These are phyloP conservation scores for Eimeria necatrix DNA, from an alignment of 169 alveolate genomes.

Conservation along the genomic window DNA sequence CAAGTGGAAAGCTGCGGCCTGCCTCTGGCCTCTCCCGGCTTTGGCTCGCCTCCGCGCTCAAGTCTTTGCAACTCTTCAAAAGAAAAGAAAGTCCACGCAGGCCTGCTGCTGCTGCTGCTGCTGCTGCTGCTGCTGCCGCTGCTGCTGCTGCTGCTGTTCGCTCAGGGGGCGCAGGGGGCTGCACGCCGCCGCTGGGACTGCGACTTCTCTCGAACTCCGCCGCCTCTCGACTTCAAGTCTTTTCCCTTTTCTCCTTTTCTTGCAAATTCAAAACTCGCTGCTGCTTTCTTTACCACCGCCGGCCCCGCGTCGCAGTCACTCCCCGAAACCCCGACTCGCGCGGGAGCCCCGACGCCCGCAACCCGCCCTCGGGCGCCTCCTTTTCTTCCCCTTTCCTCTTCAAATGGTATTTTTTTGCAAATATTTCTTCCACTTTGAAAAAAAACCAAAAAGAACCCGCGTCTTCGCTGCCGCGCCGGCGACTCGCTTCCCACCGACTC, in stretches of 20 bases:
- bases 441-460: conserved; percentile 86
- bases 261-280: too few species aligned
- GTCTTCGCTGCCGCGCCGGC: neutral
- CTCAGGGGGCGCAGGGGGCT: neutral
- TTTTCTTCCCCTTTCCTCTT: neutral
- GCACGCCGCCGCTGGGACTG: conserved; percentile 9
- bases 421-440: conserved; percentile 94
- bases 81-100: too few species aligned
- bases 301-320: neutral
- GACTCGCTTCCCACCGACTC: neutral
- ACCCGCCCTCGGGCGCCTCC: too few species aligned
- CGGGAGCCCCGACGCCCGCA: too few species aligned
- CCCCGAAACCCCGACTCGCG: neutral
- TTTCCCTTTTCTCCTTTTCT: too few species aligned
- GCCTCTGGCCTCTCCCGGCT: too few species aligned
- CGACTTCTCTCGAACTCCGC: conserved; percentile 9
- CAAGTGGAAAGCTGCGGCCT: too few species aligned
- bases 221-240: neutral
- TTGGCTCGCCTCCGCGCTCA: too few species aligned
- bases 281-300: too few species aligned
- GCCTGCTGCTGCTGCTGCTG: neutral
- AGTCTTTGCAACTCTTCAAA: too few species aligned
- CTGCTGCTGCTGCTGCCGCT: conserved; percentile 43
- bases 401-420: conserved; percentile 87
- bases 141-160: conserved; percentile 35